phyloP scores from a whole-genome alignment of 208 protist species.

The Trypanosoma cruzi region DNA sequence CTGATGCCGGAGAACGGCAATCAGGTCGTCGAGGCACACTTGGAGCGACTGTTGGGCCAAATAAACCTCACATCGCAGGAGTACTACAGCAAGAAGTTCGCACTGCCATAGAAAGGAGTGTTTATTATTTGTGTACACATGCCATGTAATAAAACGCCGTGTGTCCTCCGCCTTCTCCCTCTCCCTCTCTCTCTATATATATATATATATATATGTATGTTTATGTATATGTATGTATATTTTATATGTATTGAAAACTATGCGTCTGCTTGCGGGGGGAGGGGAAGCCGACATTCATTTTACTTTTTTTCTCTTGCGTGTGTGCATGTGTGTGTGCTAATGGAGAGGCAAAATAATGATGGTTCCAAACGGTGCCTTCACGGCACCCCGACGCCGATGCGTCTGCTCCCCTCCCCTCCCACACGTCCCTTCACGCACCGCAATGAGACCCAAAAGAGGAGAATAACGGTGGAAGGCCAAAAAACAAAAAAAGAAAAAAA shows the following conservation, averaged over 20 bases:
- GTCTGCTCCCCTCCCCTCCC: too few relatives aligned
- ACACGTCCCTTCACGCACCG: too few relatives aligned
- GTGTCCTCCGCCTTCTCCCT: too few relatives aligned
- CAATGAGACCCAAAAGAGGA: too few relatives aligned
- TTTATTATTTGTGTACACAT: neutral
- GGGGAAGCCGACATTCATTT: too few relatives aligned
- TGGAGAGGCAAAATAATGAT: too few relatives aligned
- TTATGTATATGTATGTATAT: neutral
- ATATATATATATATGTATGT: neutral
- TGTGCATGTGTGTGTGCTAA: too few relatives aligned
- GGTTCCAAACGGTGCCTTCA: too few relatives aligned
- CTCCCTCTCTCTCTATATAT: neutral
- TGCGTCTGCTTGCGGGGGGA: neutral
- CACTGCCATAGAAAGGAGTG: slow-evolving; percentile 35
- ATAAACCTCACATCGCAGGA: slow-evolving; percentile 80
- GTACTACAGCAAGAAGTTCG: slow-evolving; percentile 83
- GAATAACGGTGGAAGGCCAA: too few relatives aligned
- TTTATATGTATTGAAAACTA: too few relatives aligned
- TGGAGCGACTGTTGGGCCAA: slow-evolving; percentile 77
- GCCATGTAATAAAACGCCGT: too few relatives aligned
- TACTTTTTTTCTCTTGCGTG: too few relatives aligned
- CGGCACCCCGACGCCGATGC: neutral
- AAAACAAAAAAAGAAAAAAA: slow-evolving; percentile 2
- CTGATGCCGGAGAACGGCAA: slow-evolving; percentile 68
- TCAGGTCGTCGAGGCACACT: slow-evolving; percentile 62